phyloP scores from a whole-genome alignment of 176 grass and related monocot species.

The Oryza meridionalis region DNA sequence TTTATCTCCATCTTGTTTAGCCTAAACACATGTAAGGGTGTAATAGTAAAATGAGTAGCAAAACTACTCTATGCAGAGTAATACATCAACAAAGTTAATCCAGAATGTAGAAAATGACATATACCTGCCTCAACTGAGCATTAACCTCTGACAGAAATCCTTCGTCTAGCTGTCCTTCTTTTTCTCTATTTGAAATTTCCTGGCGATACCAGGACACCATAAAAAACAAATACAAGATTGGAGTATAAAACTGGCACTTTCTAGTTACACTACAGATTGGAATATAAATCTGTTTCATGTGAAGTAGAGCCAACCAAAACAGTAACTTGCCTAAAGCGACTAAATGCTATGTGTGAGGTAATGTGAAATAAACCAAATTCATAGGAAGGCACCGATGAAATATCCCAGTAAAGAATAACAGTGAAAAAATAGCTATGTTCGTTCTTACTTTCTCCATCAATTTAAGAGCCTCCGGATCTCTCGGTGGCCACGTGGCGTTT shows the following conservation, averaged over 20 bases:
- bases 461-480: constrained; percentile 59
- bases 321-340: not conserved
- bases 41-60: constrained; percentile 6
- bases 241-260: not conserved
- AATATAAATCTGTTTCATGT: not conserved
- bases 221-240: not conserved
- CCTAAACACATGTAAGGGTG: constrained; percentile 52
- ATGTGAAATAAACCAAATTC: not conserved
- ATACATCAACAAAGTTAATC: not conserved
- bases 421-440: not conserved
- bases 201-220: constrained; percentile 23
- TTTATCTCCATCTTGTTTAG: constrained; percentile 87
- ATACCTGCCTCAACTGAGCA: constrained; percentile 89
- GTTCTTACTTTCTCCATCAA: constrained; percentile 78
- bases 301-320: not conserved
- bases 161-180: constrained; percentile 87
- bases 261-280: not conserved
- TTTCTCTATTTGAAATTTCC: constrained; percentile 77
- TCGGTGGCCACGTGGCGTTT: constrained; percentile 83
- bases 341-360: not conserved
- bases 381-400: not conserved
- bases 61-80: not conserved
- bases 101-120: constrained; percentile 36
- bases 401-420: constrained; percentile 19
- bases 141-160: constrained; percentile 95